Base-by-base conservation (phyloP, 2,329 filamentous ascomycete genomes). In the Pseudogymnoascus sp. region DNA sequence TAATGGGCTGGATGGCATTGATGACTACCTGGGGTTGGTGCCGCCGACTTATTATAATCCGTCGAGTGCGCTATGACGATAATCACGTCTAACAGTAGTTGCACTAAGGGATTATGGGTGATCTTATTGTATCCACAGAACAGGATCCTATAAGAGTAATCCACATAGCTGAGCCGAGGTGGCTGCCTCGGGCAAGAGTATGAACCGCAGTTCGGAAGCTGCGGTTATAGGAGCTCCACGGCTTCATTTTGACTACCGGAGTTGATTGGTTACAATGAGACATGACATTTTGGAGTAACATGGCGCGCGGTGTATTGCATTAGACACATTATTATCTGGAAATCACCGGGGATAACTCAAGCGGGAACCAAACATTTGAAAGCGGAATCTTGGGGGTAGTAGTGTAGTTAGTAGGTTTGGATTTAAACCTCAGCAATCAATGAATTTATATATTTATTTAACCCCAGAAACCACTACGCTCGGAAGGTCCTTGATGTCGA, bases 401-500 rank as follows among this genome's bases (percentile, higher is more conserved):
- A 26, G 23, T n/a, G 31, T 29, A 33, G 50, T 56, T 56, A 56
- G 50, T 33, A 56, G 50, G 29, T 31, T 31, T 31, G 50, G 50
- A 56, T 56, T 56, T 56, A 56, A 56, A 56, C 50, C 50, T 56
- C 10, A 33, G 46, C 50, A 33, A 56, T 56, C 29, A 56, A 56
- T 56, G 50, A 56, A 31, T 53, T 29, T 29, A 29, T 56, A 56
- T 56, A 56, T 56, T 56, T 56, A 56, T 56, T 56, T 26, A 33
- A 29, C 50, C 29, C 59, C 23, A 60, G 59, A 38, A 26, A 88
- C 80, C 62, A 91, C 75, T 68, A 91, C 84, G 50, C 83, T 85
- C 0, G 90, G 90, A 67, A 95, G 72, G 65, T 93, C 88, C 65
- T 84, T 82, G 62, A 93, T 86, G 73, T 93, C 89, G 3, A 90